phyloP scores from a whole-genome alignment of 352 stramenopile genomes.

The Blastocystis sp. region DNA sequence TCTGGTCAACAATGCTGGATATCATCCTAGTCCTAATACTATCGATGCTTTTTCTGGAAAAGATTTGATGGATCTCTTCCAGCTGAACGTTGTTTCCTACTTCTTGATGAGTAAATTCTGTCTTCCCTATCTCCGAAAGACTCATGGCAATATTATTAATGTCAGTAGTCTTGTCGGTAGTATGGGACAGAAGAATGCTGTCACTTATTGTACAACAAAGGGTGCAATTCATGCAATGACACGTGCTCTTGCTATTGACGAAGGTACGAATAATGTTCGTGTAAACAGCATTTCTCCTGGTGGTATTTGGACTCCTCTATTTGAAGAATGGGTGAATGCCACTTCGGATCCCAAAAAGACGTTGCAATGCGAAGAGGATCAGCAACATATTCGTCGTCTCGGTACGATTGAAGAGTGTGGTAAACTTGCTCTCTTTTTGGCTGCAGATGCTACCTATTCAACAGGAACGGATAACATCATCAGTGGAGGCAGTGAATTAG shows the following conservation, averaged over 20 bases:
- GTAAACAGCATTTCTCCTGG: slow-evolving; percentile 61
- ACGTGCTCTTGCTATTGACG: slow-evolving; percentile 53
- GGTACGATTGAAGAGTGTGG: slow-evolving; percentile 59
- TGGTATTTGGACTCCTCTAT: slow-evolving; percentile 60
- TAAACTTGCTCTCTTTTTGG: slow-evolving; percentile 55
- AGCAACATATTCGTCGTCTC: slow-evolving; percentile 48
- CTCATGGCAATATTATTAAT: slow-evolving; percentile 58
- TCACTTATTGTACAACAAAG: slow-evolving; percentile 60
- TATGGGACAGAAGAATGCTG: slow-evolving; percentile 55
- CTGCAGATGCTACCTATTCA: slow-evolving; percentile 50
- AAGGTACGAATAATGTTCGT: slow-evolving; percentile 44
- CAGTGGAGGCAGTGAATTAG: slow-evolving; percentile 48
- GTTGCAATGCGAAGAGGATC: slow-evolving; percentile 41
- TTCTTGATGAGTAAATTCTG: slow-evolving; percentile 52
- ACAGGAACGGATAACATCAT: slow-evolving; percentile 61
- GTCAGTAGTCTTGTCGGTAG: slow-evolving; percentile 44
- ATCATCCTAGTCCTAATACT: slow-evolving; percentile 54
- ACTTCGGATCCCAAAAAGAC: slow-evolving; percentile 37
- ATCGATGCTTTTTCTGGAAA: slow-evolving; percentile 43
- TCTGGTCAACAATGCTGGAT: slow-evolving; percentile 60
- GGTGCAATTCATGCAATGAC: slow-evolving; percentile 59
- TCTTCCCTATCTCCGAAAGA: slow-evolving; percentile 61
- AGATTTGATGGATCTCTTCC: slow-evolving; percentile 59
- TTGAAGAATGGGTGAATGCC: slow-evolving; percentile 55
- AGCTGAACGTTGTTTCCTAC: slow-evolving; percentile 62